A percentile compares a stretch with the other conserved stretches of the same genome.
Evolutionary conservation across 768 basidiomycete genomes (phyloP).

Genomic region (Boletales sp.): DNA sequence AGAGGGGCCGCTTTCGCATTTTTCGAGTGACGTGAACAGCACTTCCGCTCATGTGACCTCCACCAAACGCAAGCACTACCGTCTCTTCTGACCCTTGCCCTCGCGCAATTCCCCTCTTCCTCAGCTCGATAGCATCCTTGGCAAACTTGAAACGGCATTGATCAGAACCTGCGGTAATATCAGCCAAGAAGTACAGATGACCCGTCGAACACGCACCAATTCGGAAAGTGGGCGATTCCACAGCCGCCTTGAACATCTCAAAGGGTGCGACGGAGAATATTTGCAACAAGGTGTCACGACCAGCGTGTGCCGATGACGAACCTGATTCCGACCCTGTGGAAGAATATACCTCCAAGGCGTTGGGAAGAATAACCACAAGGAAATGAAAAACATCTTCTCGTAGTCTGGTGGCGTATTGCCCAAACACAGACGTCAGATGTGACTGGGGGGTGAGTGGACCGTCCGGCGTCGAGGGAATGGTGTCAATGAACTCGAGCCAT

Average conservation of each 20-base stretch:
- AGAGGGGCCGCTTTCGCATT: slow-evolving; percentile 78
- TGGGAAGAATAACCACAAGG: slow-evolving; percentile 71
- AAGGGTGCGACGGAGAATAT: slow-evolving; percentile 81
- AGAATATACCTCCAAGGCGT: slow-evolving; percentile 52
- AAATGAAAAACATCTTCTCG: slow-evolving; percentile 77
- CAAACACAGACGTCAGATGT: slow-evolving; percentile 59
- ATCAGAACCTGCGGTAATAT: slow-evolving; percentile 56
- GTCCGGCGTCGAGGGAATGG: slow-evolving; percentile 46
- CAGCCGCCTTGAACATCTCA: slow-evolving; percentile 79
- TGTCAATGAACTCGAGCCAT: slow-evolving; percentile 77
- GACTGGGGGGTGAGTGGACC: slow-evolving; percentile 44
- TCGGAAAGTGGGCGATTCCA: slow-evolving; percentile 76
- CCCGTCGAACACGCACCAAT: slow-evolving; percentile 52
- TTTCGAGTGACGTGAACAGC: slow-evolving; percentile 88
- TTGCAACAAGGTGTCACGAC: slow-evolving; percentile 68
- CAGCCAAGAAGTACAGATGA: slow-evolving; percentile 6
- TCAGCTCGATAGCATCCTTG: slow-evolving; percentile 80
- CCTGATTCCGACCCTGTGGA: slow-evolving; percentile 36
- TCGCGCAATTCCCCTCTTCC: slow-evolving; percentile 74
- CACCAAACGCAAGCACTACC: slow-evolving; percentile 89
- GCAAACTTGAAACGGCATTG: slow-evolving; percentile 90
- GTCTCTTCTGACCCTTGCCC: slow-evolving; percentile 78
- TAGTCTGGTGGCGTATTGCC: slow-evolving; percentile 70
- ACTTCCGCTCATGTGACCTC: slow-evolving; percentile 60
- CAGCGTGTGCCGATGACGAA: slow-evolving; percentile 34